Percentiles rank a stretch among this genome's conserved stretches.
These are phyloP conservation scores for Globisporangium viniferum DNA, from an alignment of 352 stramenopile species.

Conservation along the genomic window DNA sequence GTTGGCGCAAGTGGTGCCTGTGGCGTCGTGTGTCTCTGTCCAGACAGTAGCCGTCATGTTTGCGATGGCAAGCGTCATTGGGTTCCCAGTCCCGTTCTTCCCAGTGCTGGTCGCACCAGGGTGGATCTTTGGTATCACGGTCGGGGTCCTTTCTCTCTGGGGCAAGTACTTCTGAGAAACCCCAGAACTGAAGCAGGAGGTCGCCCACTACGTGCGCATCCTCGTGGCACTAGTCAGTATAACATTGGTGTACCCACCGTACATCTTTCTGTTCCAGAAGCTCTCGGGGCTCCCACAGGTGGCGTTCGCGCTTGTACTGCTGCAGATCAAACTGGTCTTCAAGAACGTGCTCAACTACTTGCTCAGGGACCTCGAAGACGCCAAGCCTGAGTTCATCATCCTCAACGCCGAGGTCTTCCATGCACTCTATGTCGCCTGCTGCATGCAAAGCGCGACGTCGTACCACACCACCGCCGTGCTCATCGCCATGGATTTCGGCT, in stretches of 20 bases:
- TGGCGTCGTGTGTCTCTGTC: not conserved
- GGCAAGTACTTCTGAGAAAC: not conserved
- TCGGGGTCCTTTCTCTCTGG: not conserved
- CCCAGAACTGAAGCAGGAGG: not conserved
- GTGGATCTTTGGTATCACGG: too few species aligned
- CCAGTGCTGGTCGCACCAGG: not conserved
- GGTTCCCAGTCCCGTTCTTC: not conserved
- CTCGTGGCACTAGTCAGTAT: not conserved
- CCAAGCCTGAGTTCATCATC: constrained; percentile 40
- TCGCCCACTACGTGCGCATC: constrained; percentile 3
- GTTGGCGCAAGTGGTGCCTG: not conserved
- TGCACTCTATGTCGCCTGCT: constrained; percentile 39
- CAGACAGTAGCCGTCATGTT: too few species aligned
- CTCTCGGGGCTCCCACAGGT: constrained; percentile 12
- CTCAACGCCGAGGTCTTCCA: constrained; percentile 59
- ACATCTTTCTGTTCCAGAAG: constrained; percentile 27
- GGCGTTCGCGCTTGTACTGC: constrained; percentile 25
- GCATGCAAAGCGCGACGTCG: constrained; percentile 30
- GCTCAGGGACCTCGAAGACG: constrained; percentile 17
- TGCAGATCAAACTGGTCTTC: constrained; percentile 24
- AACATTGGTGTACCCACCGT: constrained; percentile 28
- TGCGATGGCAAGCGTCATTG: not conserved
- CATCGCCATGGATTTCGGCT: constrained; percentile 30
- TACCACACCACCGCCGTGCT: constrained; percentile 25
- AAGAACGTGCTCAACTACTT: constrained; percentile 4